These are phyloP conservation scores for Yarrowia phangngaensis DNA, from an alignment of 805 yeast species.

Conservation along the genomic window DNA sequence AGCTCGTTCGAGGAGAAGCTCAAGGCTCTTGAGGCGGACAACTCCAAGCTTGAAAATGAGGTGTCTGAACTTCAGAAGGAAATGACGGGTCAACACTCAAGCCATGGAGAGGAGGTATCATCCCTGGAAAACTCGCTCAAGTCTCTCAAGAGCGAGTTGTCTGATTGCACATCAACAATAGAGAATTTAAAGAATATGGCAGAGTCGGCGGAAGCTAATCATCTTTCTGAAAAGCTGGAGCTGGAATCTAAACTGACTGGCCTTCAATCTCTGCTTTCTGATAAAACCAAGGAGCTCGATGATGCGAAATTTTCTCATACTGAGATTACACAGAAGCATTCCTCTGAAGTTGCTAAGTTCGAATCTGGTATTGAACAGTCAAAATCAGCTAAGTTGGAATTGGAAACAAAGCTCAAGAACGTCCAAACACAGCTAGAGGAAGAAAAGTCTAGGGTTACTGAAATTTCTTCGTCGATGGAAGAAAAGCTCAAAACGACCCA, in stretches of 20 bases:
- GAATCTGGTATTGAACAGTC: not conserved
- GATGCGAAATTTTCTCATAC: slow-evolving; percentile 3
- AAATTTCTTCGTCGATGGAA: too few species aligned
- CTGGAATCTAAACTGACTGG: not conserved
- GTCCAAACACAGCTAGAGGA: slow-evolving; percentile 6
- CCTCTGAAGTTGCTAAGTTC: not conserved
- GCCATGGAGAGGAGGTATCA: slow-evolving; percentile 12
- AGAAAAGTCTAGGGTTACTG: slow-evolving; percentile 1
- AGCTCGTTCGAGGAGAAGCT: slow-evolving; percentile 5
- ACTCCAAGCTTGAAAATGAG: slow-evolving; percentile 16
- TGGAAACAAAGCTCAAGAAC: slow-evolving; percentile 3
- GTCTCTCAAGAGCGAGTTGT: slow-evolving; percentile 5
- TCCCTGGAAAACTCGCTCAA: slow-evolving; percentile 8
- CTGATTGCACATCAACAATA: slow-evolving; percentile 1
- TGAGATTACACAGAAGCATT: slow-evolving; percentile 6
- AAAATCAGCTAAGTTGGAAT: not conserved
- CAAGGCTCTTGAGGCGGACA: not conserved
- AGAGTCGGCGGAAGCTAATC: slow-evolving; percentile 5
- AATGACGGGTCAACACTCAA: slow-evolving; percentile 4
- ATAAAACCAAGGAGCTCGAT: not conserved
- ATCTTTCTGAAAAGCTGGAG: slow-evolving; percentile 2
- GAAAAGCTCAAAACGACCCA: slow-evolving; percentile 6
- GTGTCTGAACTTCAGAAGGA: slow-evolving; percentile 24
- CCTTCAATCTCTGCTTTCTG: not conserved
- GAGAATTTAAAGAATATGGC: slow-evolving; percentile 25